Percentiles rank a stretch among this genome's conserved stretches.
These are phyloP conservation scores for Adansonia grandidieri DNA, from an alignment of 441 rosid species.

Conservation along the genomic window DNA sequence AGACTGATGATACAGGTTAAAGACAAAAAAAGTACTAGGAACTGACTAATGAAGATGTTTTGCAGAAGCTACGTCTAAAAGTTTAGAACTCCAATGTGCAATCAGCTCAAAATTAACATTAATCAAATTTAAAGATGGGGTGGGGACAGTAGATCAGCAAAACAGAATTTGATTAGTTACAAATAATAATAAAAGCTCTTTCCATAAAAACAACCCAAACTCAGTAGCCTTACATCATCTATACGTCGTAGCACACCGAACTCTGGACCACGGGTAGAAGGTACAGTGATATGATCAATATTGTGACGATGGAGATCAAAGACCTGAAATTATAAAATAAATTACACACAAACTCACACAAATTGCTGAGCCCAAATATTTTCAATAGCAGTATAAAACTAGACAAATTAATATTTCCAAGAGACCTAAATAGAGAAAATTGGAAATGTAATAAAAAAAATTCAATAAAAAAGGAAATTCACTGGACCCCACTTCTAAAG, in stretches of 20 bases:
- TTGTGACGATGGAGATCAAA: constrained; percentile 97
- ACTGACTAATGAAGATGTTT: not conserved
- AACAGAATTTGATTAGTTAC: not conserved
- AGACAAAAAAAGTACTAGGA: not conserved
- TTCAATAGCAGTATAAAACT: constrained; percentile 2
- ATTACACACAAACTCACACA: constrained; percentile 25
- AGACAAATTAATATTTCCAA: constrained; percentile 9
- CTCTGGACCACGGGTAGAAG: constrained; percentile 77
- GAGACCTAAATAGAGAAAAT: not conserved
- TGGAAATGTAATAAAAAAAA: not conserved
- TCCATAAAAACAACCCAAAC: constrained; percentile 11
- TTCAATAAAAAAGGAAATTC: not conserved
- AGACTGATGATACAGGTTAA: not conserved
- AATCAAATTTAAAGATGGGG: constrained; percentile 3
- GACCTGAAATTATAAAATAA: constrained; percentile 52
- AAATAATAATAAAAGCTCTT: not conserved
- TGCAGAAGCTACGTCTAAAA: not conserved
- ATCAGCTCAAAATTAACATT: constrained; percentile 26
- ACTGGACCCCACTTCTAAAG: not conserved
- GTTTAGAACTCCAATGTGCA: constrained; percentile 4
- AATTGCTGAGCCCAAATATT: constrained; percentile 12
- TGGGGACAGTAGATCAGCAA: not conserved
- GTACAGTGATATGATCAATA: constrained; percentile 93
- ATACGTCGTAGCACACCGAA: constrained; percentile 88
- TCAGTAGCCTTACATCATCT: constrained; percentile 69